Conservation (phyloP, 2,329 filamentous ascomycete species). For the Coleophoma eucalyptorum region DNA sequence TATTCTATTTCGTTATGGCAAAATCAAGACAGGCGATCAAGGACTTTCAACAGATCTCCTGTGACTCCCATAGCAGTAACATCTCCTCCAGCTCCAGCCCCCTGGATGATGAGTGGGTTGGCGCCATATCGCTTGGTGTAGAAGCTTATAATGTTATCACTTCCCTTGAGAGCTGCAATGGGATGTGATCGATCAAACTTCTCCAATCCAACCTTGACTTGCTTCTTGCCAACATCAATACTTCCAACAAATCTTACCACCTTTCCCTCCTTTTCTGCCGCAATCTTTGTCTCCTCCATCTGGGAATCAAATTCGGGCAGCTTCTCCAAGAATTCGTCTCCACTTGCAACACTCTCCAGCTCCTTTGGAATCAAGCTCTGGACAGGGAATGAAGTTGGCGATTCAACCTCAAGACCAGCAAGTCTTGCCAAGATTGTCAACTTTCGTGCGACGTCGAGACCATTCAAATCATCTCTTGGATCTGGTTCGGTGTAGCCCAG, state of each 20-base stretch:
- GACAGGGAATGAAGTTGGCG: conserved; percentile 86
- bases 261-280: conserved; percentile 83
- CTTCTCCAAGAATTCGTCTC: conserved; percentile 80
- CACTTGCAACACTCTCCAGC: conserved; percentile 71
- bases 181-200: conserved; percentile 84
- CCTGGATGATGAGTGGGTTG: conserved; percentile 92
- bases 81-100: conserved; percentile 88
- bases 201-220: conserved; percentile 89
- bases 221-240: conserved; percentile 76
- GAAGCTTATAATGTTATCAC: conserved; percentile 98
- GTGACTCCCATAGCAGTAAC: conserved; percentile 98
- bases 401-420: conserved; percentile 75
- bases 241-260: conserved; percentile 93
- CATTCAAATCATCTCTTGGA: conserved; percentile 81
- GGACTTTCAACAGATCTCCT: conserved; percentile 85
- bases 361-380: conserved; percentile 89
- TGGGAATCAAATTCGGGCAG: conserved; percentile 80
- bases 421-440: conserved; percentile 90
- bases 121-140: conserved; percentile 92
- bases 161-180: conserved; percentile 92
- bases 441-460: conserved; percentile 89
- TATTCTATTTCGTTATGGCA: conserved; percentile 7
- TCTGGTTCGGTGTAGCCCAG: conserved; percentile 91
- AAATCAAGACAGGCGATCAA: conserved; percentile 48
- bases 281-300: conserved; percentile 85